Base-by-base conservation (phyloP, 1,139 yeast genomes). In the Blastobotrys indianensis region DNA sequence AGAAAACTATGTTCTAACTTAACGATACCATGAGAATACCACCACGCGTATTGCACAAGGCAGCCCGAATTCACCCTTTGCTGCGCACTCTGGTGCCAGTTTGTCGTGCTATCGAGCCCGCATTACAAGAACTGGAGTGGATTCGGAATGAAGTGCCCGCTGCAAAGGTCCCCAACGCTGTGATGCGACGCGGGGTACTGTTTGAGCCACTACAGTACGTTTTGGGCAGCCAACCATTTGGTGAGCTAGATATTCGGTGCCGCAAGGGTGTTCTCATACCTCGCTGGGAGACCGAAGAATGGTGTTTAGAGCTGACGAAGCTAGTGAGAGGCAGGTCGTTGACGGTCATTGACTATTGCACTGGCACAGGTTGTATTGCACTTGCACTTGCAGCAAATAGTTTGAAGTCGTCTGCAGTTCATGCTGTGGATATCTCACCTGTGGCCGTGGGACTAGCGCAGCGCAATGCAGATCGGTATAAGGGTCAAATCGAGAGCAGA, bases 221-320 rank as follows among this genome's bases (percentile, higher is more conserved):
- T 7, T 67, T 92, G 17, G 88, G 90, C 1, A 67, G 80, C 0
- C 97, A 90, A 65, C 97, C 97, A 1, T 92, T 92, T 68, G 95
- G 94, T 0, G 59, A 61, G 1, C 62, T 90, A 42, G 77, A 76
- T 16, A 72, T 92, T 2, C 53, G 58, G 30, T 86, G 96, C 58
- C 58, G 65, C 23, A 70, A 70, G 1, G 80, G 80, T 0, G 97
- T 87, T 1, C 67, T 92, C 50, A 88, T 92, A 37, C 98, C 98
- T 0, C 67, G 98, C 42, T 82, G 94, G 85, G 98, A 92, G 60
- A 92, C 98, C 0, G 97, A 92, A 60, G 96, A 87, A 57, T 90
- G 97, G 97, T 71, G 76, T 6, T 32, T 66, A 30, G 71, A 70
- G 47, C 59, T 85, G 29, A 12, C 45, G 49, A 17, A 42, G 25